Conservation (phyloP, 140 eudicot species). For the Ambrosia hybrid region DNA sequence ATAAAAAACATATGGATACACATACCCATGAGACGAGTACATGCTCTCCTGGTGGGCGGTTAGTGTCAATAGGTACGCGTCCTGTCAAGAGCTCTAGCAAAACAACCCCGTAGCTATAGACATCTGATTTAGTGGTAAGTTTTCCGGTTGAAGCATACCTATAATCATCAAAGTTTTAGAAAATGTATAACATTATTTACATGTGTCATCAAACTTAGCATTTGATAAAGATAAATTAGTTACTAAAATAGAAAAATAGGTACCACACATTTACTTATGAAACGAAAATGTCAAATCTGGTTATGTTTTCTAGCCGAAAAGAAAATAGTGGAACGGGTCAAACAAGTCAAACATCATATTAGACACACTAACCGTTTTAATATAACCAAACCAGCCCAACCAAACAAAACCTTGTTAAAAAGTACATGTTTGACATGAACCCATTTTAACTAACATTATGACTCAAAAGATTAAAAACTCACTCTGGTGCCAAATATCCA, state of each 20-base stretch:
- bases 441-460: neutral
- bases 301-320: neutral
- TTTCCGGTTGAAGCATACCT: conserved; percentile 93
- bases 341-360: neutral
- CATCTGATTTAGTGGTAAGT: conserved; percentile 92
- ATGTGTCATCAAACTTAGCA: too few species aligned
- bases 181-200: too few species aligned
- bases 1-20: neutral
- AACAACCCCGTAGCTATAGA: conserved; percentile 90
- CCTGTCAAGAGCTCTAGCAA: conserved; percentile 88
- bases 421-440: neutral
- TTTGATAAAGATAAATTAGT: neutral
- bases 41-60: conserved; percentile 93
- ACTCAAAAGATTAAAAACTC: conserved; percentile 26
- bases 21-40: conserved; percentile 95
- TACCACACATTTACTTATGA: too few species aligned
- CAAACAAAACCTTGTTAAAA: neutral
- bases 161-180: neutral
- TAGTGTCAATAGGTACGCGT: conserved; percentile 76
- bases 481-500: conserved; percentile 97
- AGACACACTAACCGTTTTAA: neutral
- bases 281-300: too few species aligned
- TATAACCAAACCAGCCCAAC: neutral
- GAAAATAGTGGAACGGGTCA: neutral
- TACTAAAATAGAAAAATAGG: neutral